Conservation (phyloP, 805 yeast genomes). For the Ogataea henricii region DNA sequence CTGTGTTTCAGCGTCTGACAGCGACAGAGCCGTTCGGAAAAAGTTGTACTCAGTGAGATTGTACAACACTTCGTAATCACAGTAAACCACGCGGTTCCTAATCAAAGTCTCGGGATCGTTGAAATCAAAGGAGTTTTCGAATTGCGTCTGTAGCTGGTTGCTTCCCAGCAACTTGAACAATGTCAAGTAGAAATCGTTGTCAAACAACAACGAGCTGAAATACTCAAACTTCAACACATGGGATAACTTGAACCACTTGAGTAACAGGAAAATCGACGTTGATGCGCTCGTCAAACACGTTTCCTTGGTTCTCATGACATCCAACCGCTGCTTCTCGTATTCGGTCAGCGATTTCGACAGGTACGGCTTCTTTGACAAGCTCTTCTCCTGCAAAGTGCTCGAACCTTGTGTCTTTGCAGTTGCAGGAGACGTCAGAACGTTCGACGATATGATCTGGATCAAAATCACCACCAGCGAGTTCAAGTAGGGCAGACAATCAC, state of each 20-base stretch:
- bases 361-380: slow-evolving; percentile 23
- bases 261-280: slow-evolving; percentile 51
- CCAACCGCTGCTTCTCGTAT: slow-evolving; percentile 45
- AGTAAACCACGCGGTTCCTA: slow-evolving; percentile 33
- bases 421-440: slow-evolving; percentile 34
- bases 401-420: slow-evolving; percentile 24
- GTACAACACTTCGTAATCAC: slow-evolving; percentile 34
- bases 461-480: slow-evolving; percentile 66
- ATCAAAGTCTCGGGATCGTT: slow-evolving; percentile 30
- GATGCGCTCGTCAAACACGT: slow-evolving; percentile 59
- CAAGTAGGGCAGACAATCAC: slow-evolving; percentile 51
- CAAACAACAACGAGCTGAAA: slow-evolving; percentile 69
- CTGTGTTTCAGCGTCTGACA: slow-evolving; percentile 12
- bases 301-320: slow-evolving; percentile 62
- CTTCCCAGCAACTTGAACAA: slow-evolving; percentile 37
- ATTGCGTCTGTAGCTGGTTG: slow-evolving; percentile 31
- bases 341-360: slow-evolving; percentile 19
- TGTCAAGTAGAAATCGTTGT: slow-evolving; percentile 55
- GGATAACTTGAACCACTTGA: slow-evolving; percentile 77
- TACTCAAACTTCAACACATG: slow-evolving; percentile 82
- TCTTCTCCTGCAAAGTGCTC: slow-evolving; percentile 3
- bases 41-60: slow-evolving; percentile 30
- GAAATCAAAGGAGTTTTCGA: slow-evolving; percentile 28
- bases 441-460: slow-evolving; percentile 61
- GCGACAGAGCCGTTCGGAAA: slow-evolving; percentile 23